phyloP scores from a whole-genome alignment of 2,329 filamentous ascomycete species.

The Sarocladium kiliense region DNA sequence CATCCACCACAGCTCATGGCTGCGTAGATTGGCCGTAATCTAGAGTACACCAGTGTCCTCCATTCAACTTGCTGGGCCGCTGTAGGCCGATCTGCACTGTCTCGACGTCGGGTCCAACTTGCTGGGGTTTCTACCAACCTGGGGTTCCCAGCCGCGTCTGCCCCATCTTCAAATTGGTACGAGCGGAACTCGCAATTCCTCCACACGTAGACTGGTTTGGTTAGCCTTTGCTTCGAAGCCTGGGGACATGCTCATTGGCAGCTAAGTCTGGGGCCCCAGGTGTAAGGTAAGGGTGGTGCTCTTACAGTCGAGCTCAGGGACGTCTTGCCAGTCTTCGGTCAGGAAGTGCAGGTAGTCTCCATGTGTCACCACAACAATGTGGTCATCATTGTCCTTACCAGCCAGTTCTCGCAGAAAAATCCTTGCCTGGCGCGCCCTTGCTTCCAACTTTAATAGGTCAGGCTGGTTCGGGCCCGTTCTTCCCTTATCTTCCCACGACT shows the following conservation, averaged over 20 bases:
- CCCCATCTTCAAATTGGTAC: slow-evolving; percentile 54
- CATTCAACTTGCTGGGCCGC: slow-evolving; percentile 41
- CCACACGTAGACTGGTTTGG: slow-evolving; percentile 63
- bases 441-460: slow-evolving; percentile 47
- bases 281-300: no score
- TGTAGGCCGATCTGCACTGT: slow-evolving; percentile 33
- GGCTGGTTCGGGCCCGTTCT: slow-evolving; percentile 35
- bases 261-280: no score
- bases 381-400: slow-evolving; percentile 39
- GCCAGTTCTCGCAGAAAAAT: slow-evolving; percentile 46
- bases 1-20: no score
- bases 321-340: slow-evolving; percentile 73
- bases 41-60: slow-evolving; percentile 27
- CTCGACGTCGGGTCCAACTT: slow-evolving; percentile 42
- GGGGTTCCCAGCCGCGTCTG: slow-evolving; percentile 25
- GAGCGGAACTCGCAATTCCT: slow-evolving; percentile 66
- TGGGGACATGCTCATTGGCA: no score
- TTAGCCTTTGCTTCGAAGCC: not conserved
- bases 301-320: slow-evolving; percentile 22
- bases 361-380: slow-evolving; percentile 75
- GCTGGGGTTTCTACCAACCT: slow-evolving; percentile 36
- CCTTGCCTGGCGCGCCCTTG: slow-evolving; percentile 56
- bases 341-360: slow-evolving; percentile 82
- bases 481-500: slow-evolving; percentile 69
- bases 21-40: not conserved